Evolutionary conservation across 257 asterid species (phyloP).

Genomic region (Solanum stenotomum): DNA sequence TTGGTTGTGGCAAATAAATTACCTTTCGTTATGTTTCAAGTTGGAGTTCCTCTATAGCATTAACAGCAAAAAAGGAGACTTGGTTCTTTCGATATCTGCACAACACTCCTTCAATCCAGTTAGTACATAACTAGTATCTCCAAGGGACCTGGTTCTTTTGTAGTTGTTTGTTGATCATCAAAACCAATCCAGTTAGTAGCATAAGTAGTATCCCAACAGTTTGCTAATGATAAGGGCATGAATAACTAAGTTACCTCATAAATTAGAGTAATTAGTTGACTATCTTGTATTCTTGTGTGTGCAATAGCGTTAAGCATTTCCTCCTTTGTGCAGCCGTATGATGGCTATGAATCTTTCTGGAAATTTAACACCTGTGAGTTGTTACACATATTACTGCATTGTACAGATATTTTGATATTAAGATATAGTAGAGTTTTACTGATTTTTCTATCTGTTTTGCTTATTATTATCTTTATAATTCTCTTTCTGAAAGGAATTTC

Average conservation of each 20-base stretch:
- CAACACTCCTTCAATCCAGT: neutral
- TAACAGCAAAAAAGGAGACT: neutral
- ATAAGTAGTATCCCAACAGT: neutral
- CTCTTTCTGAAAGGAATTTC: constrained; percentile 18
- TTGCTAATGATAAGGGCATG: neutral
- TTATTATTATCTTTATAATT: neutral
- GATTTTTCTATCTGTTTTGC: neutral
- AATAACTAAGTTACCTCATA: neutral
- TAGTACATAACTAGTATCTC: neutral
- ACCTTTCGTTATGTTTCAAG: neutral
- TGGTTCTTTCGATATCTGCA: neutral
- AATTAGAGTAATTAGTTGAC: neutral
- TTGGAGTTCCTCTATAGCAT: neutral
- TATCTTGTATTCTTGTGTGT: neutral
- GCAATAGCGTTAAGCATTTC: neutral
- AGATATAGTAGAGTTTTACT: neutral
- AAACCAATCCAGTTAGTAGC: neutral
- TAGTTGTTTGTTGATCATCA: neutral
- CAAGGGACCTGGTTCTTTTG: neutral
- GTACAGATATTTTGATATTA: neutral
- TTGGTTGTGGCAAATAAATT: neutral
- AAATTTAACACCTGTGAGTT: constrained; percentile 31
- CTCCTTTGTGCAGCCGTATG: constrained; percentile 21
- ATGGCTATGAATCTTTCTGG: constrained; percentile 34
- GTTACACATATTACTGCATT: neutral